Conservation (phyloP, 129 eudicot genomes). For the Daucus carota region DNA sequence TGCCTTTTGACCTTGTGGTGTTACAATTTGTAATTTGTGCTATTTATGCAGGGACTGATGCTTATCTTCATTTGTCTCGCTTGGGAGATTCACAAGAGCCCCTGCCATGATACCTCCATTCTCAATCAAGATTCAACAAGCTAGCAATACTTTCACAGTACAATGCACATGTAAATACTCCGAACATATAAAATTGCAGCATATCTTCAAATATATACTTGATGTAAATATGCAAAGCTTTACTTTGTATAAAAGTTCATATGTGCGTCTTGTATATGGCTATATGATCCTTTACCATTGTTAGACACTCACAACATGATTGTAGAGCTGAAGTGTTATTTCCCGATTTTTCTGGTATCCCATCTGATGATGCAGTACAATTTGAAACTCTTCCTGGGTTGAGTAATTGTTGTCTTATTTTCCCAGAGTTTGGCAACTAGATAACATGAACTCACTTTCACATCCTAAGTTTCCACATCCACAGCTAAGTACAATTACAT, state of each 20-base stretch:
- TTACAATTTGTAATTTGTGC: background rate
- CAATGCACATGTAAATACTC: background rate
- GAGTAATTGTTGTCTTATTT: background rate
- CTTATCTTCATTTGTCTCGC: constrained; percentile 89
- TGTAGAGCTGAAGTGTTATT: background rate
- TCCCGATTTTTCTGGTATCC: background rate
- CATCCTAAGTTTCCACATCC: background rate
- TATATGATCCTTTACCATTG: background rate
- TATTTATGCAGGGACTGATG: constrained; percentile 69
- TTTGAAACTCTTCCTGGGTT: background rate
- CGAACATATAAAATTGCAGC: background rate
- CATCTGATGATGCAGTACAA: background rate
- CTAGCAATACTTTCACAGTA: background rate
- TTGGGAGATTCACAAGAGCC: constrained; percentile 96
- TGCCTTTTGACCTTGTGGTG: background rate
- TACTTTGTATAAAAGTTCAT: background rate
- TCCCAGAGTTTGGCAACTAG: background rate
- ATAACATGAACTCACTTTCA: background rate
- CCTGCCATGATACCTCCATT: constrained; percentile 36
- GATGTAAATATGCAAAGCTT: constrained; percentile 1
- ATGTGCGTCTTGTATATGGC: background rate
- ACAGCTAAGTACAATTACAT: background rate
- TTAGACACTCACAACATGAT: background rate
- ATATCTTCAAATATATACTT: background rate
- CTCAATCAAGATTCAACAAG: background rate